Percentiles rank a stretch among this genome's conserved stretches.
Evolutionary conservation across 768 basidiomycete genomes (phyloP).

Genomic region (Boletus rubroflammeus): DNA sequence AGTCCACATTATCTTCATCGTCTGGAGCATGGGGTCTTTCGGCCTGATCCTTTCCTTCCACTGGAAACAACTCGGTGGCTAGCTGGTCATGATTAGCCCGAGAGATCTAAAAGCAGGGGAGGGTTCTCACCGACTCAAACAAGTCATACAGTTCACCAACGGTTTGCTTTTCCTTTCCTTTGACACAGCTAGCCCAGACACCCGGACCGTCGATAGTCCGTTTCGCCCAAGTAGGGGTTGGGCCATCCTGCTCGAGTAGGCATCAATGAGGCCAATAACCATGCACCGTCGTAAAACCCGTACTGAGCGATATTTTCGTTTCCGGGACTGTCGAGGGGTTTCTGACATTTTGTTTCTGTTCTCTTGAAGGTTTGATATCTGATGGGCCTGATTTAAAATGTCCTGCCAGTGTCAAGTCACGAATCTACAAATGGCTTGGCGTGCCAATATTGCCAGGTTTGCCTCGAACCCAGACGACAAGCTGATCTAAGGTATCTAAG

Average conservation of each 20-base stretch:
- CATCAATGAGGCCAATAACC: slow-evolving; percentile 1
- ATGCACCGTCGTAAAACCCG: slow-evolving; percentile 15
- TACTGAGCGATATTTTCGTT: slow-evolving; percentile 53
- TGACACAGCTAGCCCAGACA: slow-evolving; percentile 82
- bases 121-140: slow-evolving; percentile 64
- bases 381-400: neutral
- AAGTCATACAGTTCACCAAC: slow-evolving; percentile 76
- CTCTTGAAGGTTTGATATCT: neutral
- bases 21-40: slow-evolving; percentile 31
- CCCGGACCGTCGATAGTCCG: slow-evolving; percentile 74
- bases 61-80: slow-evolving; percentile 69
- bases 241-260: slow-evolving; percentile 48
- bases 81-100: slow-evolving; percentile 43
- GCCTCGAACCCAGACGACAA: neutral
- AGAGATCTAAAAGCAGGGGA: neutral
- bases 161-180: slow-evolving; percentile 77
- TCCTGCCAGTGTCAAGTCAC: neutral
- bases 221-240: slow-evolving; percentile 60
- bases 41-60: slow-evolving; percentile 23
- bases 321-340: slow-evolving; percentile 24
- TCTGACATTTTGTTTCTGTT: slow-evolving; percentile 19
- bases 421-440: neutral
- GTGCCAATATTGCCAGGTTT: neutral
- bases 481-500: slow-evolving; percentile 21
- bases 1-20: slow-evolving; percentile 42